A percentile compares a stretch with the other conserved stretches of the same genome.
Conservation (phyloP, 1,284 basidiomycete genomes). For the Moniliella sp. region DNA sequence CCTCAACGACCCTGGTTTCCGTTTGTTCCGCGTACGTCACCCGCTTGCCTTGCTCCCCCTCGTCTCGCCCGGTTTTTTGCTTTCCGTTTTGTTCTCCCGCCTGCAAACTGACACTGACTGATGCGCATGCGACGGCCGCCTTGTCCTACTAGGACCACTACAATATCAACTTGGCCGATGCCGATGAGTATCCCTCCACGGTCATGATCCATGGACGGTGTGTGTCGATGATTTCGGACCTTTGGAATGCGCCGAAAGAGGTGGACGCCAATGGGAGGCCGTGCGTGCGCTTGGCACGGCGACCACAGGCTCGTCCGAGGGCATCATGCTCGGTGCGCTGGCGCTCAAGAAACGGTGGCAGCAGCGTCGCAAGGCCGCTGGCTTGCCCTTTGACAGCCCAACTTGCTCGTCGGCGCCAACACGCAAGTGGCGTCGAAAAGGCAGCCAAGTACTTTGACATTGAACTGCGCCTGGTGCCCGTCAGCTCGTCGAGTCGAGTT, state of each 20-base stretch:
- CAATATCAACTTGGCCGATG: constrained; percentile 50
- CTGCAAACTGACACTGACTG: too few species aligned
- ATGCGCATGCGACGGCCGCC: too few species aligned
- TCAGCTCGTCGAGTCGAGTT: too few species aligned
- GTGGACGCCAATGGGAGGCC: constrained; percentile 36
- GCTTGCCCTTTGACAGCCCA: constrained; percentile 39
- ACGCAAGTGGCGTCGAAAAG: constrained; percentile 43
- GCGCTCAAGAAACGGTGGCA: constrained; percentile 92
- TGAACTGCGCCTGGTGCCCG: constrained; percentile 38
- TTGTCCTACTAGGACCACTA: constrained; percentile 39
- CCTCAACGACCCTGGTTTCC: constrained; percentile 39
- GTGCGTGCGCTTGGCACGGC: constrained; percentile 43
- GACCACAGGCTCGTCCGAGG: constrained; percentile 80
- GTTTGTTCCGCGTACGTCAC: too few species aligned
- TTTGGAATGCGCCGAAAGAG: constrained; percentile 52
- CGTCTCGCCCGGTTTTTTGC: too few species aligned
- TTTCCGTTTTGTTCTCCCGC: too few species aligned
- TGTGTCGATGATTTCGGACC: constrained; percentile 65
- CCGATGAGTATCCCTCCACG: constrained; percentile 60
- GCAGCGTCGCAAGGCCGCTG: constrained; percentile 57
- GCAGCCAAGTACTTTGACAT: constrained; percentile 75
- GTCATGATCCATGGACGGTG: constrained; percentile 35
- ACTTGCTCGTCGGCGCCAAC: constrained; percentile 58
- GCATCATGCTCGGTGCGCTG: constrained; percentile 65
- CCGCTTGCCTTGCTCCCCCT: too few species aligned